Conservation (phyloP, 140 eudicot species). For the Anethum foeniculum region DNA sequence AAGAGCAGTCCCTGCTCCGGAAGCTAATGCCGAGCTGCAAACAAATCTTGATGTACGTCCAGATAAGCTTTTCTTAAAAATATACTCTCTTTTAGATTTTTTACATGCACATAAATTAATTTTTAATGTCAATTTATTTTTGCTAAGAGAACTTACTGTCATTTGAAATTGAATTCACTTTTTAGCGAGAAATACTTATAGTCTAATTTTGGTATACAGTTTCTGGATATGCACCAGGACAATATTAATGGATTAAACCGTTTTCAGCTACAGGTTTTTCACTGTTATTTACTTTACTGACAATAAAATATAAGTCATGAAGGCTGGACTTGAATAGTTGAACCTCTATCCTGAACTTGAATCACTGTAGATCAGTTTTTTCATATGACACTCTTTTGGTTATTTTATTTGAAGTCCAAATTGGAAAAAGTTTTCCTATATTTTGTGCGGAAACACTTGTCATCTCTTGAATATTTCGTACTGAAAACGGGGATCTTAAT, state of each 20-base stretch:
- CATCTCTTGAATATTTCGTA: neutral
- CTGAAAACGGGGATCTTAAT: neutral
- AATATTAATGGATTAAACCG: neutral
- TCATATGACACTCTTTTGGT: neutral
- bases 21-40: conserved; percentile 81
- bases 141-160: too few relatives aligned
- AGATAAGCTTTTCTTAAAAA: conserved; percentile 11
- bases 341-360: too few relatives aligned
- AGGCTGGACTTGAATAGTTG: neutral
- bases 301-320: neutral
- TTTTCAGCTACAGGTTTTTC: neutral
- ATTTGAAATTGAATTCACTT: neutral
- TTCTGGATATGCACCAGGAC: neutral
- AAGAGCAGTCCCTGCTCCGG: conserved; percentile 70
- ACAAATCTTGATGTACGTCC: conserved; percentile 64
- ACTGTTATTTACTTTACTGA: neutral
- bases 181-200: neutral
- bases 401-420: neutral
- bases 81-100: neutral
- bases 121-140: neutral
- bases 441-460: neutral
- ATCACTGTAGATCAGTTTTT: neutral
- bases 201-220: neutral
- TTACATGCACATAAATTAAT: neutral
- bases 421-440: neutral